These are phyloP conservation scores for Eucalyptus cloeziana DNA, from an alignment of 345 rosid genomes.

Conservation along the genomic window DNA sequence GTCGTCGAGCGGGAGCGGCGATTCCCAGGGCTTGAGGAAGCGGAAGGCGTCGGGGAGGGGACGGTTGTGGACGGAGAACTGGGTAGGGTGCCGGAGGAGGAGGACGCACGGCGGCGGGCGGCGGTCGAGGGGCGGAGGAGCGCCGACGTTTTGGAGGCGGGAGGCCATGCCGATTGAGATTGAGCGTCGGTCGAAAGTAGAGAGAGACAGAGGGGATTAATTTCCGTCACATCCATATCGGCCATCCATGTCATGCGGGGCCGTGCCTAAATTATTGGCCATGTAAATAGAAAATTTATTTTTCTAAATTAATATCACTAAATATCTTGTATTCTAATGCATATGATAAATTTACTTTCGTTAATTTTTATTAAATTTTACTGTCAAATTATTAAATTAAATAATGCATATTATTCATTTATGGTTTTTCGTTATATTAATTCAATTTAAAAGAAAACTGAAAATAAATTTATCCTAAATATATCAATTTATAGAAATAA, in stretches of 20 bases:
- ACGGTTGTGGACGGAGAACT: background rate
- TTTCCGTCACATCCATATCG: too few relatives aligned
- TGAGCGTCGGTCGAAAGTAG: background rate
- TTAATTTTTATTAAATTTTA: too few relatives aligned
- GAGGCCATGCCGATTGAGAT: background rate
- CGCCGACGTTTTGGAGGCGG: background rate
- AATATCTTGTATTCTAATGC: too few relatives aligned
- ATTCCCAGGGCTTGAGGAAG: conserved; percentile 17
- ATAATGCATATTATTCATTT: too few relatives aligned
- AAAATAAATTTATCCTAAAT: accelerated
- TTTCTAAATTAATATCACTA: too few relatives aligned
- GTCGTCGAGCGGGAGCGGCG: background rate
- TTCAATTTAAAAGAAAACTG: accelerated
- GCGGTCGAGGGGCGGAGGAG: background rate
- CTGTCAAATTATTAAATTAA: too few relatives aligned
- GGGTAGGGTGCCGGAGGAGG: background rate
- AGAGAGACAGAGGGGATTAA: too few relatives aligned
- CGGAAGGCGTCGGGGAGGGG: conserved; percentile 5
- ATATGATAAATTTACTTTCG: accelerated
- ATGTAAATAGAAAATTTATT: background rate
- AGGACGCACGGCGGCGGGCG: background rate
- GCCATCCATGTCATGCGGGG: background rate
- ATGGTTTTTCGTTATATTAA: too few relatives aligned
- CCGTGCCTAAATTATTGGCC: background rate
- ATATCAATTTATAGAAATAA: accelerated